phyloP scores from a whole-genome alignment of 352 stramenopile species.

The Phytophthora citricola region DNA sequence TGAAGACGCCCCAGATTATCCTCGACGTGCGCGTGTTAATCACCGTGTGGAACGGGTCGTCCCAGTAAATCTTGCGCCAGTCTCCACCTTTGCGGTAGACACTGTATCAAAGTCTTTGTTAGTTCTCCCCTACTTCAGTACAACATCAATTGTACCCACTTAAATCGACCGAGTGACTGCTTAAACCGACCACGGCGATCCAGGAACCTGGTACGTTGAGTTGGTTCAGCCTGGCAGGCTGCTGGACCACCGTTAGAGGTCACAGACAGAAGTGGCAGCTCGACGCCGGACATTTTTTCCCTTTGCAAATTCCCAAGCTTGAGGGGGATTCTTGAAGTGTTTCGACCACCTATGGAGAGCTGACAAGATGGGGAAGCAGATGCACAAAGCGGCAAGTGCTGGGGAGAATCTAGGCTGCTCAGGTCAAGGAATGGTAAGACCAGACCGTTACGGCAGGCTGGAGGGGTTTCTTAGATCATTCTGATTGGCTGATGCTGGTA shows the following conservation, averaged over 20 bases:
- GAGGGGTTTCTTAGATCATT: constrained; percentile 3
- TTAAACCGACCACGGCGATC: constrained; percentile 71
- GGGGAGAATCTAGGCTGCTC: background rate
- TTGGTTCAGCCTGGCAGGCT: constrained; percentile 6
- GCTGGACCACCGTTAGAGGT: constrained; percentile 11
- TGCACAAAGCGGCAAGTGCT: background rate
- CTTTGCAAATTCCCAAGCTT: constrained; percentile 1
- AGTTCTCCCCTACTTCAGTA: background rate
- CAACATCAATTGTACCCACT: constrained; percentile 45
- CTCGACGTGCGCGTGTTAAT: constrained; percentile 87
- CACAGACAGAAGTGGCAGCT: constrained; percentile 48
- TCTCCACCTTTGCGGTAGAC: constrained; percentile 76
- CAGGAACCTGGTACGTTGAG: constrained; percentile 50
- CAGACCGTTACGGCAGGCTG: background rate
- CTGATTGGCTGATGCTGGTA: constrained; percentile 15
- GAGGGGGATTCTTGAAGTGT: background rate
- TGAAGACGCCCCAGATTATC: constrained; percentile 83
- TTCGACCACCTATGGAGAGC: constrained; percentile 16
- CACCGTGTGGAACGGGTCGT: constrained; percentile 88
- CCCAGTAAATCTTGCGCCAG: constrained; percentile 85
- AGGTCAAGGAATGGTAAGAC: background rate
- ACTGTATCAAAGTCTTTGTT: constrained; percentile 22
- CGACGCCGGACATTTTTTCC: constrained; percentile 34
- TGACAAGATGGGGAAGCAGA: constrained; percentile 9
- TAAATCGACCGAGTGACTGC: constrained; percentile 75